Base-by-base conservation (phyloP, 352 stramenopile genomes). In the Phytophthora meadii region DNA sequence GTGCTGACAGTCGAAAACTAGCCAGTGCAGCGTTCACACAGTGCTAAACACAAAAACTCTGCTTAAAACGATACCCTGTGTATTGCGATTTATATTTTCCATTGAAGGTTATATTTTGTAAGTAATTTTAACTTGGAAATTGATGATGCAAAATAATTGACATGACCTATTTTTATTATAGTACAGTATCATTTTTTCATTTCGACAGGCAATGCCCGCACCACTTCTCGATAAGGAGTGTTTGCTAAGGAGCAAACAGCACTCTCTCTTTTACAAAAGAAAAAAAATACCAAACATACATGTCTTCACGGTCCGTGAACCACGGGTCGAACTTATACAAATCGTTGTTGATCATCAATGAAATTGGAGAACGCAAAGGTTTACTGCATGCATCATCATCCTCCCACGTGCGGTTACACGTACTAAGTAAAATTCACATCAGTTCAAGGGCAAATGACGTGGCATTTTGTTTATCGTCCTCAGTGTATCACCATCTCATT, bases 21-120 rank as follows among this genome's bases (percentile, higher is more conserved):
- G 56, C 56, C 56, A 65, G 56, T 58, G 46, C 56, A 64, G 22
- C 19, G 53, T 52, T 45, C 40, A 45, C 10, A 51, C 44, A 37
- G 52, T 42, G 27, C 32, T 22, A 25, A 41, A 25, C 0, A 22
- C 0, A 22, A 22, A 22, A 22, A 22, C 22, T 22, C 22, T 22
- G 7, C 45, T 50, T 63, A 54, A 68, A 15, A 15, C 36, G 7
- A 68, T 68, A 63, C 25, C 60, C 44, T 11, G 59, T 34, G 25
- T 28, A 14, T 63, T 30, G 2, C 51, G 52, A 68, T 62, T 14
- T 10, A 3, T 1, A 0, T 2, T 14, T 11, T 4, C 1, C 39
- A 7, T 47, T 27, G 22, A 22, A 22, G 22, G 22, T 19, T 49
- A 6, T 11, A 0, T 0, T 62, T 63, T 57, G 44, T 63, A 68